Evolutionary conservation across 306 rosid genomes (phyloP), one percentile per base, ranked within the genome.

Genomic region (Rubus idaeus): DNA sequence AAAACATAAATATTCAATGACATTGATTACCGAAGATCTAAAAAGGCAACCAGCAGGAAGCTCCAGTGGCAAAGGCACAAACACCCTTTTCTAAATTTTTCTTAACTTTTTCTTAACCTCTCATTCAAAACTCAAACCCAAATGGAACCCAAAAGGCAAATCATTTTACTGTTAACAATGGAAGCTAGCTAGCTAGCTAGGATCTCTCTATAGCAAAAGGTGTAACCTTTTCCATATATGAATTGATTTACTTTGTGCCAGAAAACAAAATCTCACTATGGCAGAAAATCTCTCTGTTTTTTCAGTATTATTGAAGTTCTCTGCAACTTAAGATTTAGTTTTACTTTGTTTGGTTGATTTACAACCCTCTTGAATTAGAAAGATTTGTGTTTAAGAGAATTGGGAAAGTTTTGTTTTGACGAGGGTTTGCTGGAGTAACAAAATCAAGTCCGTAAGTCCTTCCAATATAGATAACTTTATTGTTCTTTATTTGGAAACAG

Each of bases 401-500:
- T 50, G 74, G 61, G 71, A 45, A 78, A 75, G 66, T 79, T 75
- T 55, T 82, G 79, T 46, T 8, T 52, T 68, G 88, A 96, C 91
- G 99, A 98, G 99, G 84, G 86, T 88, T 86, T 96, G 97, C 81
- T 92, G 93, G 94, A 92, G 99, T 80, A 89, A 83, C 51, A 85
- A 81, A 78, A 83, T 91, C 75, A 91, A 90, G 89, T 83, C 97
- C 11, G 86, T 87, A 82, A 86, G 86, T 84, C 81, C 93, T 81
- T 86, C 86, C 64, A 78, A 75, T 78, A 80, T 90, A 82, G 98
- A 98, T 90, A 82, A n/a, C 45, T 5, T 46, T 42, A 49, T 14
- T 75, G 40, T 82, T 0, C 1, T 73, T 58, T 58, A 51, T 71
- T 26, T 75, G 44, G n/a, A 35, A 46, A 60, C 75, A 37, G 70